phyloP scores from a whole-genome alignment of 257 asterid species.

The Osmanthus fragrans region DNA sequence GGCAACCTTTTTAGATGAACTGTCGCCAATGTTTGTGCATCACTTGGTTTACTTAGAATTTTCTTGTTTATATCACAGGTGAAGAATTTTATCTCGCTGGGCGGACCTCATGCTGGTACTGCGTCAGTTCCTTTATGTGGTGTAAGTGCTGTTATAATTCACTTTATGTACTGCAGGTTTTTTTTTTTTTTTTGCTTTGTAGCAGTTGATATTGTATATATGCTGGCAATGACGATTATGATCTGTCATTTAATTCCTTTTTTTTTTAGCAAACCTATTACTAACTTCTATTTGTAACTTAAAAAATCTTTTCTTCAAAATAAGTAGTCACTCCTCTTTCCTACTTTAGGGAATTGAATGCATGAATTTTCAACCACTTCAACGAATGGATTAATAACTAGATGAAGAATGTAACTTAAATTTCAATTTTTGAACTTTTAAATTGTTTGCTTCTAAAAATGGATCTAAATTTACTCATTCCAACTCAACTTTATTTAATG shows the following conservation, averaged over 20 bases:
- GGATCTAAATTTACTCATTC: background rate
- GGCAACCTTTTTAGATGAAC: background rate
- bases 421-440: background rate
- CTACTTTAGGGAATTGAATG: background rate
- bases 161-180: slow-evolving; percentile 10
- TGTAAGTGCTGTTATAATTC: slow-evolving; percentile 48
- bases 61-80: slow-evolving; percentile 47
- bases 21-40: background rate
- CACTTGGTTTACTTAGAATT: slow-evolving; percentile 9
- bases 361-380: background rate
- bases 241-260: background rate
- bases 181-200: background rate
- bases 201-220: background rate
- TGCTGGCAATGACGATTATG: background rate
- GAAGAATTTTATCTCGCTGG: slow-evolving; percentile 75
- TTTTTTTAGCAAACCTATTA: background rate
- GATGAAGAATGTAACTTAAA: background rate
- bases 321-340: background rate
- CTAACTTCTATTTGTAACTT: background rate
- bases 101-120: slow-evolving; percentile 99
- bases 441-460: background rate
- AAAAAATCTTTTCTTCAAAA: background rate
- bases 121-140: slow-evolving; percentile 99
- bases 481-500: background rate
- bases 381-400: background rate